These are phyloP conservation scores for Peniophora sp. DNA, from an alignment of 1,284 basidiomycete genomes.

Conservation along the genomic window DNA sequence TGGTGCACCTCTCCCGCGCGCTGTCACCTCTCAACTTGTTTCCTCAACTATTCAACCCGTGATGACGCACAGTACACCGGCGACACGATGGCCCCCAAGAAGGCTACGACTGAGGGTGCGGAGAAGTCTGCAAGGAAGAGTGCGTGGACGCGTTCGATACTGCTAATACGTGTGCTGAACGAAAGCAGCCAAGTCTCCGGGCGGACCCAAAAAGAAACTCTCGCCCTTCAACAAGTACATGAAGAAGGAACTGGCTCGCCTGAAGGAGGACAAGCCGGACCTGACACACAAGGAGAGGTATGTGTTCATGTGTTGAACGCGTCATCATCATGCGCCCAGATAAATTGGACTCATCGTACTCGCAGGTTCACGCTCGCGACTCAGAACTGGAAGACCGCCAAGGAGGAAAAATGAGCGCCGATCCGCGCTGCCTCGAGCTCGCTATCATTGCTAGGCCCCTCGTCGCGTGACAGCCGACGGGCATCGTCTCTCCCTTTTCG, in stretches of 20 bases:
- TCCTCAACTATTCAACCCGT: background rate
- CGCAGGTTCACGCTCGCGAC: slow-evolving; percentile 67
- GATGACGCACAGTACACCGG: no score
- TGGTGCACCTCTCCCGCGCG: slow-evolving; percentile 3
- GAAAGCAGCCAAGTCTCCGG: slow-evolving; percentile 26
- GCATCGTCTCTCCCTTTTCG: background rate
- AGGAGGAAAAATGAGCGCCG: slow-evolving; percentile 51
- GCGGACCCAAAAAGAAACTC: slow-evolving; percentile 42
- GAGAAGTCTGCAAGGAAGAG: slow-evolving; percentile 15
- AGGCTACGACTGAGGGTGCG: slow-evolving; percentile 1
- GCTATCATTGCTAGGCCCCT: background rate
- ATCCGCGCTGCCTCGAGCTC: background rate
- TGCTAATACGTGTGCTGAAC: slow-evolving; percentile 4
- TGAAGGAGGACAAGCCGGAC: slow-evolving; percentile 65
- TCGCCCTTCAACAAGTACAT: slow-evolving; percentile 75
- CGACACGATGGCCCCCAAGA: slow-evolving; percentile 9
- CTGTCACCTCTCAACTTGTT: slow-evolving; percentile 1
- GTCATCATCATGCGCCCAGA: slow-evolving; percentile 1
- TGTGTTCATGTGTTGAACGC: slow-evolving; percentile 13
- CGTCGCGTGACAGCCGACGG: slow-evolving; percentile 4
- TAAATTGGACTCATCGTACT: background rate
- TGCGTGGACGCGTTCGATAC: background rate
- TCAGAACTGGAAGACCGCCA: slow-evolving; percentile 67
- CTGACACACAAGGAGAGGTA: slow-evolving; percentile 67
- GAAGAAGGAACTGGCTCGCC: slow-evolving; percentile 67